These are phyloP conservation scores for Neurospora sp. DNA, from an alignment of 495 filamentous ascomycete genomes.

Conservation along the genomic window DNA sequence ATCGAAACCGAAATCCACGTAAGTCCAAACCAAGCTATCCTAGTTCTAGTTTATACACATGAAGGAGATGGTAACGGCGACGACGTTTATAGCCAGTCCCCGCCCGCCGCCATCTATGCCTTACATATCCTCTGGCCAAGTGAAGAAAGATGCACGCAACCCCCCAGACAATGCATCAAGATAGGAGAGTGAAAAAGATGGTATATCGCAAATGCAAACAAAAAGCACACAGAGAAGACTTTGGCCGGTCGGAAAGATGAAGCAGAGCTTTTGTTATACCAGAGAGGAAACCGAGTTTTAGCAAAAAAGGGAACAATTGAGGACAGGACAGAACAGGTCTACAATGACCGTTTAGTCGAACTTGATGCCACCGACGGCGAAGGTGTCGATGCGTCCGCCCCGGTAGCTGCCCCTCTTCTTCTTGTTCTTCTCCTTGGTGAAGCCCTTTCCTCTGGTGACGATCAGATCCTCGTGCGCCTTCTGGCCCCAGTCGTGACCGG, in stretches of 20 bases:
- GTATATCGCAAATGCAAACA: not conserved
- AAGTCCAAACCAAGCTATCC: not conserved
- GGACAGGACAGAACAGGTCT: not conserved
- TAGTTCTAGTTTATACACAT: not conserved
- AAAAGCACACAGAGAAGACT: not conserved
- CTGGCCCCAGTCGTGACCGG: slow-evolving; percentile 78
- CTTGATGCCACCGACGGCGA: slow-evolving; percentile 66
- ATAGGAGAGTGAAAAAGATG: not conserved
- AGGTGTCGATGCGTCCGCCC: slow-evolving; percentile 72
- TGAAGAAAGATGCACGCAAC: not conserved
- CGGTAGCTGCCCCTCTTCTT: slow-evolving; percentile 79
- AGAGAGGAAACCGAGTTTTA: not conserved
- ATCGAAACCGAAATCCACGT: not conserved
- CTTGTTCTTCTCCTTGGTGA: slow-evolving; percentile 99
- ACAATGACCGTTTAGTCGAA: slow-evolving; percentile 51
- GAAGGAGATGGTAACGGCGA: not conserved
- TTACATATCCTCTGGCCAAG: not conserved
- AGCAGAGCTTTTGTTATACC: not conserved
- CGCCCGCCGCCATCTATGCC: not conserved
- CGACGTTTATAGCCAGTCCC: not conserved
- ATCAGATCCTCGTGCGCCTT: slow-evolving; percentile 78
- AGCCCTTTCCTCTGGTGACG: slow-evolving; percentile 88
- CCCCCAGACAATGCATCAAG: not conserved
- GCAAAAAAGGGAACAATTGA: not conserved
- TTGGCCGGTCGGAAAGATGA: not conserved